Evolutionary conservation across 129 eudicot species (phyloP).

Genomic region (Centella asiatica): DNA sequence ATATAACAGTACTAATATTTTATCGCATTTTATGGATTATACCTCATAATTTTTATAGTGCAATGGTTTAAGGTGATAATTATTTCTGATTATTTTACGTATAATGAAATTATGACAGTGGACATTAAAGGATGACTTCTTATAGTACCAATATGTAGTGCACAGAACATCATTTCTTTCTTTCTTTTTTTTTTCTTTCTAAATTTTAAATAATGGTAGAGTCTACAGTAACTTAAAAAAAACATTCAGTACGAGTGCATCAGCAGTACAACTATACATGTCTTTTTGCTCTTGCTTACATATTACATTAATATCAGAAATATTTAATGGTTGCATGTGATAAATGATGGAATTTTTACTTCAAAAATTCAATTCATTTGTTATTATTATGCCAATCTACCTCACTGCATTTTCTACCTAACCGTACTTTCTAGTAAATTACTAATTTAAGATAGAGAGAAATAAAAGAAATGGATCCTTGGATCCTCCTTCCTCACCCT

Average conservation of each 20-base stretch:
- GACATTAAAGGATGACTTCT: no score
- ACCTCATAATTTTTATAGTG: no score
- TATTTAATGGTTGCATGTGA: slow-evolving; percentile 5
- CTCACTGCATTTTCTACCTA: slow-evolving; percentile 7
- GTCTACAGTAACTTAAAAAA: background rate
- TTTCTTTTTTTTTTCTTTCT: no score
- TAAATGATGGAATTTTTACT: slow-evolving; percentile 5
- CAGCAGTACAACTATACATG: slow-evolving; percentile 3
- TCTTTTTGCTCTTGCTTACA: slow-evolving; percentile 6
- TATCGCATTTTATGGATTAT: no score
- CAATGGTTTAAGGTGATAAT: no score
- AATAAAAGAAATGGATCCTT: background rate
- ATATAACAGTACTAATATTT: no score
- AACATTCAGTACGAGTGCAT: background rate
- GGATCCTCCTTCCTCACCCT: background rate
- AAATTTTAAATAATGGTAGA: no score
- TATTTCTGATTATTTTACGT: no score
- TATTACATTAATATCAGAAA: background rate
- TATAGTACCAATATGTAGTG: no score
- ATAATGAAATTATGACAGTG: no score
- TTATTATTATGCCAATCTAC: slow-evolving; percentile 14
- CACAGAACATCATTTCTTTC: no score
- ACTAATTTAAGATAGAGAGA: background rate
- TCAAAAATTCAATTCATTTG: background rate
- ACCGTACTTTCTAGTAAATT: slow-evolving; percentile 16